Base-by-base conservation (phyloP, 768 basidiomycete species). In the Boletellus emodensis region DNA sequence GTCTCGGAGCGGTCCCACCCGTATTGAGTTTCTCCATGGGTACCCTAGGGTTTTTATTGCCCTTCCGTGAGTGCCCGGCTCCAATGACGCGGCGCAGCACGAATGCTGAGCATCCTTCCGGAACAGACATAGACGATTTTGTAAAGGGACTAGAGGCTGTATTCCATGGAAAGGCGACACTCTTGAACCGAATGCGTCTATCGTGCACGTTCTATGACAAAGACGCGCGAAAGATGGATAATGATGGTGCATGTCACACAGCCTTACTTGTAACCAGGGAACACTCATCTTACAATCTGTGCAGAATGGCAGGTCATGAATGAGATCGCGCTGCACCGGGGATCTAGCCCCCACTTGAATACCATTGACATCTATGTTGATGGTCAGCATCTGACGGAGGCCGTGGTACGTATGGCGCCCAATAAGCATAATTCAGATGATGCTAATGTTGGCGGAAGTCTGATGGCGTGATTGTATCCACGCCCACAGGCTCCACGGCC, bases 291-390 rank as follows among this genome's bases (percentile, higher is more conserved):
- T 26, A 30, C 24, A 26, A 17, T 39, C 39, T 24, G 17, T 44
- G 44, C 40, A 87, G 93, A 86, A 56, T 94, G 90, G 87, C 94
- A 95, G 67, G 94, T 95, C 34, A 94, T 97, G 92, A 97, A 97
- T 63, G 94, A 97, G 68, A 83, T 97, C 51, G 85, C 91, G 3
- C 74, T 97, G 33, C 94, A 97, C 68, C 83, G 94, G 24, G 94
- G 94, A 12, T 82, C 90, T 18, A 90, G 89, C 56, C 87, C 94
- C 1, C 94, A 95, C 60, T 75, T 97, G 34, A 94, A 92, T 58
- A 90, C 91, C 4, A 91, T 96, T 48, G 93, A 96, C 64, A 89
- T 93, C 13, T 95, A 79, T 67, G 93, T 95, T 12, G 92, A 97
- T 60, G 91, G 88, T 0, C 92, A 96, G 62, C 93, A 94, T 71